These are phyloP conservation scores for Endothia cerciana DNA, from an alignment of 2,329 filamentous ascomycete genomes.

Conservation along the genomic window DNA sequence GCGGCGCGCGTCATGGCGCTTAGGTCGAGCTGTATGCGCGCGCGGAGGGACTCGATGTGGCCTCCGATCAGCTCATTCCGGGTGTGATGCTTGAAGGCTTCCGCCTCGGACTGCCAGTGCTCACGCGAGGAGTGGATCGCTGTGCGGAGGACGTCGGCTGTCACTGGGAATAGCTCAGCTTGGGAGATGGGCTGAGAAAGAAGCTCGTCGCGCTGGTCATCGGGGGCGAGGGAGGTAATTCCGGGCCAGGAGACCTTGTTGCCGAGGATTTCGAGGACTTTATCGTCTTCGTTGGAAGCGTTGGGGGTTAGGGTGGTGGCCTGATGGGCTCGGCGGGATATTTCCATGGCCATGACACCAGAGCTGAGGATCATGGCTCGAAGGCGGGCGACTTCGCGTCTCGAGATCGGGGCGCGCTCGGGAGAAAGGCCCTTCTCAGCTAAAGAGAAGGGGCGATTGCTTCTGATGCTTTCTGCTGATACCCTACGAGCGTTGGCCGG, in stretches of 20 bases:
- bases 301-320: constrained; percentile 43
- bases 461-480: constrained; percentile 30
- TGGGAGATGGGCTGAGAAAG: constrained; percentile 42
- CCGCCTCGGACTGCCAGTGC: constrained; percentile 62
- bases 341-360: constrained; percentile 87
- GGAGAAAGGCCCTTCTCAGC: constrained; percentile 46
- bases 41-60: constrained; percentile 54
- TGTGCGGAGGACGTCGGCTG: constrained; percentile 54
- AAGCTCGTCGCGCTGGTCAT: constrained; percentile 37
- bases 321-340: constrained; percentile 66
- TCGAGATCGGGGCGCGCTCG: constrained; percentile 53
- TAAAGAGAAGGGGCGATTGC: constrained; percentile 55
- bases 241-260: constrained; percentile 46
- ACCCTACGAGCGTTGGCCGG: constrained; percentile 29
- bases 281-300: constrained; percentile 31
- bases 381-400: constrained; percentile 79
- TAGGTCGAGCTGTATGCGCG: constrained; percentile 56
- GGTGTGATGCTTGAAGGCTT: constrained; percentile 61
- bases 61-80: constrained; percentile 58
- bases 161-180: constrained; percentile 53
- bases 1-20: constrained; percentile 66
- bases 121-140: constrained; percentile 54
- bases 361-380: constrained; percentile 77
- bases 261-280: constrained; percentile 32
- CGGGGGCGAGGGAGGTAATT: constrained; percentile 46